Percentiles rank a stretch among this genome's conserved stretches.
Evolutionary conservation across 306 rosid genomes (phyloP).

Genomic region (Cucurbita ficifolia): DNA sequence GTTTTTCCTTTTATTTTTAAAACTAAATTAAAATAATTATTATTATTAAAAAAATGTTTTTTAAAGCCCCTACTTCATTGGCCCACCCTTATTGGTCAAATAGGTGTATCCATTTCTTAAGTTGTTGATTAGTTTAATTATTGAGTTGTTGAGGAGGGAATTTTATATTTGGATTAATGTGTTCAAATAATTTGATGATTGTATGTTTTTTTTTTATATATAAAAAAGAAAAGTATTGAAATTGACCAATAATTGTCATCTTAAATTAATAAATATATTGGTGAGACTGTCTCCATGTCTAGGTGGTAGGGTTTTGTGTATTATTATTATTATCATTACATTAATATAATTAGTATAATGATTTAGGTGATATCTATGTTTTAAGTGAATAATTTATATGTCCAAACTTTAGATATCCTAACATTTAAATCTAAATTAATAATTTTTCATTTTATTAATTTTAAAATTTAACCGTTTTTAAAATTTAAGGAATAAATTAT

Average conservation of each 20-base stretch:
- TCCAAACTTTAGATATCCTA: no score
- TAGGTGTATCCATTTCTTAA: neutral
- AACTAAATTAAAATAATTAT: neutral
- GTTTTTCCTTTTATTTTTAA: neutral
- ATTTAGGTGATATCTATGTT: neutral
- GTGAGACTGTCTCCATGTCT: constrained; percentile 7
- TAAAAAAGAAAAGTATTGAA: neutral
- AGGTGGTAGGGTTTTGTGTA: neutral
- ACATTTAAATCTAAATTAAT: no score
- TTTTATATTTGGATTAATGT: constrained; percentile 4
- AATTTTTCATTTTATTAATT: no score
- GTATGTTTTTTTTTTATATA: neutral
- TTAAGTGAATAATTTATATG: no score
- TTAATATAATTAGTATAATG: neutral
- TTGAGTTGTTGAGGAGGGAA: neutral
- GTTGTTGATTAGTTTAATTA: neutral
- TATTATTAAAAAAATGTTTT: neutral
- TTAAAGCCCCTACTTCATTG: neutral
- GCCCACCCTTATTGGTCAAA: neutral
- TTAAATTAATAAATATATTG: neutral
- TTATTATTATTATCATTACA: neutral
- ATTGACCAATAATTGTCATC: constrained; percentile 1
- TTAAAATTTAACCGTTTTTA: no score
- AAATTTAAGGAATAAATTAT: no score
- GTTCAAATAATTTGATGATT: constrained; percentile 1